Percentiles rank a stretch among this genome's conserved stretches.
Evolutionary conservation across 805 yeast species (phyloP).

Genomic region (Soucietia sequanensis): DNA sequence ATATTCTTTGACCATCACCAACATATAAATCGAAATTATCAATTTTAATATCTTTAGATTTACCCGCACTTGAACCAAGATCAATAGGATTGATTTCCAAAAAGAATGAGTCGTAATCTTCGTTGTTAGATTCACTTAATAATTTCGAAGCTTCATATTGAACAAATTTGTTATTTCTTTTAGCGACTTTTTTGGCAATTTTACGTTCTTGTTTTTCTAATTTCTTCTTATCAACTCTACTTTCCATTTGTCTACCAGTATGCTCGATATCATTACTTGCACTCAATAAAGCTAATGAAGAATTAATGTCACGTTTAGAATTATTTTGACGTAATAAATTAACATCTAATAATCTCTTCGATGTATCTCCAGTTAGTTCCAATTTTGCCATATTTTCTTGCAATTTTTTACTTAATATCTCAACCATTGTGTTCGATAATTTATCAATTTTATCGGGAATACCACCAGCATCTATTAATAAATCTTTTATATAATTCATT

Average conservation of each 20-base stretch:
- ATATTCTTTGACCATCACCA: conserved; percentile 91
- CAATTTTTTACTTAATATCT: conserved; percentile 51
- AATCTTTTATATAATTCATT: conserved; percentile 59
- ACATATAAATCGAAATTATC: conserved; percentile 93
- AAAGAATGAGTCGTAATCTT: conserved; percentile 92
- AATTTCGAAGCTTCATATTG: conserved; percentile 93
- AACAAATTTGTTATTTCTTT: conserved; percentile 79
- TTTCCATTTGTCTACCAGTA: conserved; percentile 86
- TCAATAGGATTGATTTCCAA: conserved; percentile 94
- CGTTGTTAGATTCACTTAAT: conserved; percentile 58
- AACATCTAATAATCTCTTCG: conserved; percentile 80
- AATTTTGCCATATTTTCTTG: conserved; percentile 69
- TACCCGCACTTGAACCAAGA: conserved; percentile 78
- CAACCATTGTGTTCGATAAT: conserved; percentile 47
- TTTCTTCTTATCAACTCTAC: conserved; percentile 94
- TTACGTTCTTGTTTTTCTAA: conserved; percentile 96
- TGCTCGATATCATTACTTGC: conserved; percentile 86
- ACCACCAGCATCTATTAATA: conserved; percentile 85
- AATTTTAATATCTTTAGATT: conserved; percentile 92
- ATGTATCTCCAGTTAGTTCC: conserved; percentile 80
- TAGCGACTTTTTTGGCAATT: conserved; percentile 95
- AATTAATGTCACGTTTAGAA: conserved; percentile 67
- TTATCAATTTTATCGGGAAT: conserved; percentile 50
- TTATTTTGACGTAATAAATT: conserved; percentile 59
- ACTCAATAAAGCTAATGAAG: conserved; percentile 73